A percentile compares a stretch with the other conserved stretches of the same genome.
These are phyloP conservation scores for Tetrastigma voinierianum DNA, from an alignment of 164 flowering plant genomes.

Conservation along the genomic window DNA sequence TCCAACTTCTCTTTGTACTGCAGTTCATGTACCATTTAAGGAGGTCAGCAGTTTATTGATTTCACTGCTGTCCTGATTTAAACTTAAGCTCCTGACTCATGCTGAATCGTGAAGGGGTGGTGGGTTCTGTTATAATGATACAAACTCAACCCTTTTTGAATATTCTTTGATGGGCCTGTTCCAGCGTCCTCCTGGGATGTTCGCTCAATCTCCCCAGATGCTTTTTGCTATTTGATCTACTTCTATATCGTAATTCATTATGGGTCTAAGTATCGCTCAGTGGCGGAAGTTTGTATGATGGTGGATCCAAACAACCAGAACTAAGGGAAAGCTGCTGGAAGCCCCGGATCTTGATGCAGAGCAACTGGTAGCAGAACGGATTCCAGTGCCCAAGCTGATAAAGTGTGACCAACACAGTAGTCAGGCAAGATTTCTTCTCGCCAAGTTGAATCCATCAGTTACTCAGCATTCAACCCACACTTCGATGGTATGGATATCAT, in stretches of 20 bases:
- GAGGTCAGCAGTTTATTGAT: constrained; percentile 88
- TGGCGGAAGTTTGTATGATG: constrained; percentile 75
- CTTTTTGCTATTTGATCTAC: constrained; percentile 76
- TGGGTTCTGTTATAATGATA: constrained; percentile 75
- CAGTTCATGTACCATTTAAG: constrained; percentile 90
- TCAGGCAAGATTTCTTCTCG: constrained; percentile 91
- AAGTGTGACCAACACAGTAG: constrained; percentile 89
- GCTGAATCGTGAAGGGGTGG: constrained; percentile 86
- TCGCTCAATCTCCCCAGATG: constrained; percentile 75
- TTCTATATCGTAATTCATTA: constrained; percentile 80
- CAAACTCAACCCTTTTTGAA: constrained; percentile 81
- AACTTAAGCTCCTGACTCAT: constrained; percentile 72
- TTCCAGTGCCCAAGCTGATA: constrained; percentile 78
- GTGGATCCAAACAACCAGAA: constrained; percentile 75
- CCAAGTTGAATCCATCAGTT: constrained; percentile 88
- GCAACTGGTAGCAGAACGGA: constrained; percentile 61
- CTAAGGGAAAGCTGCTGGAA: constrained; percentile 76
- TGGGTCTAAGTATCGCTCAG: constrained; percentile 84
- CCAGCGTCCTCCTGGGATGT: constrained; percentile 82
- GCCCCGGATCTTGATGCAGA: constrained; percentile 81
- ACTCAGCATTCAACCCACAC: constrained; percentile 60
- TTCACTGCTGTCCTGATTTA: constrained; percentile 82
- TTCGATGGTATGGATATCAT: constrained; percentile 62
- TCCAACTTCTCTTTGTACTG: constrained; percentile 75
- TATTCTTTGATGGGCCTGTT: constrained; percentile 82